These are phyloP conservation scores for Rubia peregrina DNA, from an alignment of 305 asterid species.

Conservation along the genomic window DNA sequence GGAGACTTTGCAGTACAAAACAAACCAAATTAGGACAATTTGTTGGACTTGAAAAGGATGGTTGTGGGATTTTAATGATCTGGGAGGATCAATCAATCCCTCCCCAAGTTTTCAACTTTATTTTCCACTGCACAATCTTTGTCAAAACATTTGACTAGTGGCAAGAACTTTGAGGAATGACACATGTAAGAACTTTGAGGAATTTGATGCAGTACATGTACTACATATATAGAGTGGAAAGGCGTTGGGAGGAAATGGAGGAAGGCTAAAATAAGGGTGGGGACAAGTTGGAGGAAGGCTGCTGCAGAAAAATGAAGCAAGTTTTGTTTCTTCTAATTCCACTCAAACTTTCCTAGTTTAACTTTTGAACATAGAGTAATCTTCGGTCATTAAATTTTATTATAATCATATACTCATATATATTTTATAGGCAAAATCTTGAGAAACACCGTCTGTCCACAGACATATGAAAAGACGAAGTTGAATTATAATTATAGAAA, in stretches of 20 bases:
- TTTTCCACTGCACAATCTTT: background rate
- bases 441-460: too few species aligned
- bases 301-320: slow-evolving; percentile 1
- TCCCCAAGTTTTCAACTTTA: background rate
- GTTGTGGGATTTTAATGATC: slow-evolving; percentile 17
- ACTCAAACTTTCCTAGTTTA: too few species aligned
- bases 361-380: too few species aligned
- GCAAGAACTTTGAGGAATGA: background rate
- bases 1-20: slow-evolving; percentile 22
- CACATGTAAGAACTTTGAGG: background rate
- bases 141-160: slow-evolving; percentile 2
- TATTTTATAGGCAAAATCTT: too few species aligned
- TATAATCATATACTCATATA: too few species aligned
- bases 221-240: background rate
- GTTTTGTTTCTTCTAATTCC: too few species aligned
- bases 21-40: slow-evolving; percentile 1
- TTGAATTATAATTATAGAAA: too few species aligned
- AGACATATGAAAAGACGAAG: too few species aligned
- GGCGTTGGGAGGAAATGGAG: background rate
- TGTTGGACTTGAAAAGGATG: background rate
- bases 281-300: background rate
- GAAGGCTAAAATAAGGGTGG: background rate
- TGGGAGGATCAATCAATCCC: background rate
- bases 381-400: too few species aligned
- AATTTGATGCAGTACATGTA: slow-evolving; percentile 8